These are phyloP conservation scores for Aquanectria penicillioides DNA, from an alignment of 2,329 filamentous ascomycete species.

Conservation along the genomic window DNA sequence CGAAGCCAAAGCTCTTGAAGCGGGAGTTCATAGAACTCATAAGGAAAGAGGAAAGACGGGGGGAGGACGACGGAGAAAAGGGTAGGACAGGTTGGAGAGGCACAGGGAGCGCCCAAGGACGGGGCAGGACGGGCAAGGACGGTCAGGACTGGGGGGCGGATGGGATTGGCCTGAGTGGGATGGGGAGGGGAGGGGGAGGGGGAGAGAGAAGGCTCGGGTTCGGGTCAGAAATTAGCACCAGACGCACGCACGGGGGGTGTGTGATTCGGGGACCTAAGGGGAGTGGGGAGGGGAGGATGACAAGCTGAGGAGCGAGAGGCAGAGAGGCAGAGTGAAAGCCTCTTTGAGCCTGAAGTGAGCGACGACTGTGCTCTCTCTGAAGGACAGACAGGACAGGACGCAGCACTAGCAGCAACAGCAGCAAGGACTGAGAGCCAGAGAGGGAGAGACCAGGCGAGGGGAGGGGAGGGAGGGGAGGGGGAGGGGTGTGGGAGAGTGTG, in stretches of 20 bases:
- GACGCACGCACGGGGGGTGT: slow-evolving; percentile 23
- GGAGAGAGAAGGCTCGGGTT: slow-evolving; percentile 32
- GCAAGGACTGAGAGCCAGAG: neutral
- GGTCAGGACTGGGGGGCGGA: slow-evolving; percentile 27
- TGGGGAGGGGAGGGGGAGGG: slow-evolving; percentile 28
- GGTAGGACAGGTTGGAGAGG: slow-evolving; percentile 41
- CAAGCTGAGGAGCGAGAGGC: slow-evolving; percentile 7
- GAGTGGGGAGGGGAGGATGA: slow-evolving; percentile 15
- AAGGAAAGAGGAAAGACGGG: slow-evolving; percentile 47
- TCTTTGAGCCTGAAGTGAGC: neutral
- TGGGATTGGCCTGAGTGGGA: slow-evolving; percentile 34
- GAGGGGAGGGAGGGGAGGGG: neutral
- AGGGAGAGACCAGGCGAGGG: neutral
- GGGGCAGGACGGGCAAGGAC: slow-evolving; percentile 34
- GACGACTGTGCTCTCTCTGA: neutral
- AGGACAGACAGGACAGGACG: neutral
- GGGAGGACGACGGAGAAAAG: slow-evolving; percentile 38
- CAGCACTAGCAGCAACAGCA: neutral
- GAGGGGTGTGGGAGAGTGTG: neutral
- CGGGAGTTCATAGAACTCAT: slow-evolving; percentile 85
- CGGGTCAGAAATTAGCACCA: slow-evolving; percentile 42
- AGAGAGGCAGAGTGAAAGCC: neutral
- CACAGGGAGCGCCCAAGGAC: slow-evolving; percentile 33
- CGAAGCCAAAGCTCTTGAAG: slow-evolving; percentile 83
- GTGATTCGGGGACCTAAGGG: slow-evolving; percentile 15